phyloP scores from a whole-genome alignment of 2,329 filamentous ascomycete species.

The Talaromyces pinophilus region DNA sequence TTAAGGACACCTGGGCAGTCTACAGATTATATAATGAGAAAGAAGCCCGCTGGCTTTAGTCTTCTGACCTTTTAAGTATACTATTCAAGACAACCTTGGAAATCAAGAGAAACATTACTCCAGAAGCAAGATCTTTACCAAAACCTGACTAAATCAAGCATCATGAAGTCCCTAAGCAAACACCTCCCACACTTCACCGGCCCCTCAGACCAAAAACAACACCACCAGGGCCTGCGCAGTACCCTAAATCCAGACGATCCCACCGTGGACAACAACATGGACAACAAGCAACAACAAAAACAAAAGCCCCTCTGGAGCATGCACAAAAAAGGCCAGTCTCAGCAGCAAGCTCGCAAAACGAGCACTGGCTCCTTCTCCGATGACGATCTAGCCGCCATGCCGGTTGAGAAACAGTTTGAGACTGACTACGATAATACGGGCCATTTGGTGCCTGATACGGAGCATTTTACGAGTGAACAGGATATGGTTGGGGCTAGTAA shows the following conservation, averaged over 20 bases:
- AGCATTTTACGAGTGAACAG: slow-evolving; percentile 20
- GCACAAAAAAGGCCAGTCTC: background rate
- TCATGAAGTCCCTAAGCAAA: slow-evolving; percentile 13
- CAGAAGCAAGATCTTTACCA: background rate
- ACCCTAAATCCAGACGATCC: background rate
- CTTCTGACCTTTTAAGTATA: background rate
- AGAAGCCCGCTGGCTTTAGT: background rate
- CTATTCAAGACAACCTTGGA: background rate
- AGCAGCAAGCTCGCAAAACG: slow-evolving; percentile 7
- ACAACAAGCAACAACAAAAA: background rate
- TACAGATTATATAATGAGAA: background rate
- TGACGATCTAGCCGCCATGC: slow-evolving; percentile 15
- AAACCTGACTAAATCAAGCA: background rate
- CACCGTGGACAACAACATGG: background rate
- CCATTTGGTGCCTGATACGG: slow-evolving; percentile 20
- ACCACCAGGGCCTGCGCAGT: slow-evolving; percentile 17
- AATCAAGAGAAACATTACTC: background rate
- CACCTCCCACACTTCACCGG: slow-evolving; percentile 14
- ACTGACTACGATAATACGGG: slow-evolving; percentile 21
- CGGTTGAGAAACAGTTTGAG: slow-evolving; percentile 22
- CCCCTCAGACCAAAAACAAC: slow-evolving; percentile 12
- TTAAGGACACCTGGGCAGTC: too few species aligned
- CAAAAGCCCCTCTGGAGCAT: background rate
- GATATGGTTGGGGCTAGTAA: slow-evolving; percentile 21
- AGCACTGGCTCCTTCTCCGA: slow-evolving; percentile 16